Conservation (phyloP, 352 stramenopile genomes). For the Phytophthora tubulina region DNA sequence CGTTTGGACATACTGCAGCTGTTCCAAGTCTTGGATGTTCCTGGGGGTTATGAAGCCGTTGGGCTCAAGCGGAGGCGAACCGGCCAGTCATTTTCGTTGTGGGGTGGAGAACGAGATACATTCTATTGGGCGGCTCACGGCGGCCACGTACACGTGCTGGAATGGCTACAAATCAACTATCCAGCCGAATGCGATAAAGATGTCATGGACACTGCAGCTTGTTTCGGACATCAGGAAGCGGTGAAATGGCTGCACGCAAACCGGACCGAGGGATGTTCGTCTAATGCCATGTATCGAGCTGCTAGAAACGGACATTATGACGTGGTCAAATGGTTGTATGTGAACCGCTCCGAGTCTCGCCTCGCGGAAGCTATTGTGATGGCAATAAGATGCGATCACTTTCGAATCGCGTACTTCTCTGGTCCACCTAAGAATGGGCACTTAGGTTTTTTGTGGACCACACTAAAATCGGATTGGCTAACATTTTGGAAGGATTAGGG, state of each 20-base stretch:
- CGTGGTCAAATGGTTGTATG: not conserved
- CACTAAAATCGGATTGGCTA: no score
- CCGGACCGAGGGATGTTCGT: not conserved
- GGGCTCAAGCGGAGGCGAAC: not conserved
- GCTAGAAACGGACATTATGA: not conserved
- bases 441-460: no score
- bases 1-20: constrained; percentile 19
- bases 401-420: constrained; percentile 14
- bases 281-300: not conserved
- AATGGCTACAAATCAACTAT: not conserved
- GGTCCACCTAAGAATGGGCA: no score
- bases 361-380: not conserved
- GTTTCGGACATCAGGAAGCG: not conserved
- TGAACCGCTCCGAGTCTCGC: not conserved
- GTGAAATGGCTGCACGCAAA: constrained; percentile 17
- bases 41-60: constrained; percentile 1
- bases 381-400: constrained; percentile 9
- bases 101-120: not conserved
- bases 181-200: not conserved
- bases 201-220: not conserved
- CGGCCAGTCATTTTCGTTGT: constrained; percentile 6
- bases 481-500: no score
- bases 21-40: constrained; percentile 2
- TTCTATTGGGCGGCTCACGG: not conserved
- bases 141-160: constrained; percentile 3